Evolutionary conservation across 1,284 basidiomycete genomes (phyloP).

Genomic region (Lignosus rhinocerotis): DNA sequence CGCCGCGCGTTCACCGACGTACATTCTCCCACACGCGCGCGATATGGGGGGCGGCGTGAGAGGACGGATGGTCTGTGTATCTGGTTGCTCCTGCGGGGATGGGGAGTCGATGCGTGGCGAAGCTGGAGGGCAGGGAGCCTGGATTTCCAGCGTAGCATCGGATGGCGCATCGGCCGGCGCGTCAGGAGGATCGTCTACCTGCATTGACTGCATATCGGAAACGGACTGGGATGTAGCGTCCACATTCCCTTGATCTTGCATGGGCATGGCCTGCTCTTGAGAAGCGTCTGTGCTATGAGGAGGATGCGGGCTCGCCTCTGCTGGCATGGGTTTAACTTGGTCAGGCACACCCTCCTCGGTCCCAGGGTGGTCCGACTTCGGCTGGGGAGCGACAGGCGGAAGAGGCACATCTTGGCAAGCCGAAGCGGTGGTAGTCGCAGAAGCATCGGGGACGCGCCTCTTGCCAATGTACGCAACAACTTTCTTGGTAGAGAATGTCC

Average conservation of each 20-base stretch:
- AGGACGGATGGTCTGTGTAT: background rate
- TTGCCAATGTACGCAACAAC: slow-evolving; percentile 15
- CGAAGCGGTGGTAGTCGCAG: background rate
- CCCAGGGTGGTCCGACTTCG: background rate
- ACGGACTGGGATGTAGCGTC: background rate
- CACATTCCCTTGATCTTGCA: no score
- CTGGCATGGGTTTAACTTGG: no score
- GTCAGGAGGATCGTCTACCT: no score
- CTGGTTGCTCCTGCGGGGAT: background rate
- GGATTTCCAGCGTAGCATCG: background rate
- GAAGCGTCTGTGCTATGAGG: no score
- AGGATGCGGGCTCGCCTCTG: no score
- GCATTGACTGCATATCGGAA: no score
- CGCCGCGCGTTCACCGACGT: slow-evolving; percentile 14
- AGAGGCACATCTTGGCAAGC: background rate
- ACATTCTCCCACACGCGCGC: slow-evolving; percentile 2
- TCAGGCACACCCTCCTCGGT: no score
- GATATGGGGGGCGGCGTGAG: background rate
- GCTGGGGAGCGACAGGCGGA: background rate
- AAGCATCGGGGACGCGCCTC: background rate
- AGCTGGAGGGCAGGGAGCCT: no score
- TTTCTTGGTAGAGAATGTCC: background rate
- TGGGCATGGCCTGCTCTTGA: no score
- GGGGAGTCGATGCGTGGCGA: background rate
- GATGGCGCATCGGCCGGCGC: no score